Evolutionary conservation across 148 eudicot species (phyloP), one percentile per base, ranked within the genome.

Genomic region (Silene conica): DNA sequence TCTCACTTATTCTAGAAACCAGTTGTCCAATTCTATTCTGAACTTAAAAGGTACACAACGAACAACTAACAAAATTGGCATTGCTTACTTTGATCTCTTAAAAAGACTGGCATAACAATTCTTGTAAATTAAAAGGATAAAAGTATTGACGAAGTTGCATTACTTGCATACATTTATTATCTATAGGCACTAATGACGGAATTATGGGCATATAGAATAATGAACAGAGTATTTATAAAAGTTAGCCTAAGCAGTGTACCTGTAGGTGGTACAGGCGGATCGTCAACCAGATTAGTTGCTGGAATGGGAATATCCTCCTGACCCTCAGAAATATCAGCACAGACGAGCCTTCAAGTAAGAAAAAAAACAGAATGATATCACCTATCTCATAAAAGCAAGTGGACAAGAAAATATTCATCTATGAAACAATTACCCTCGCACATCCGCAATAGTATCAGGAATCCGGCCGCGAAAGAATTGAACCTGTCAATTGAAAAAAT

Each of bases 261-360:
- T 41, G 77, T 73, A 16, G 98, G 95, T 62, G 88, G 80, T 70
- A 87, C 75, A 63, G 90, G 89, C 22, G 92, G 89, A 71, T 93
- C 86, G 79, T 93, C 98, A 28, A 93, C 98, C 82, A 83, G 62
- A 82, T 93, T 93, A 52, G 98, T 93, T 14, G 93, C 97, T 14
- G 97, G 98, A 73, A 93, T 89, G 28, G 91, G 93, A 75, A 88
- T 81, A 71, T 79, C 68, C 80, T 93, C 98, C 71, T 66, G 82
- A 46, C 97, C 97, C 15, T 78, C 85, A 69, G 84, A 74, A 74
- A 93, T 88, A 76, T 93, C 98, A 63, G 82, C 84, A 66, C 93
- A 93, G 9, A 91, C 95, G 88, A 93, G 76, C 90, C 98, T 93
- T 59, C 43, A 76, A 22, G 18, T 60, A 69, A 75, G 31, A 71